Percentiles rank a stretch among this genome's conserved stretches.
Conservation (phyloP, 2,329 filamentous ascomycete genomes). For the Epichloe aotearoae region DNA sequence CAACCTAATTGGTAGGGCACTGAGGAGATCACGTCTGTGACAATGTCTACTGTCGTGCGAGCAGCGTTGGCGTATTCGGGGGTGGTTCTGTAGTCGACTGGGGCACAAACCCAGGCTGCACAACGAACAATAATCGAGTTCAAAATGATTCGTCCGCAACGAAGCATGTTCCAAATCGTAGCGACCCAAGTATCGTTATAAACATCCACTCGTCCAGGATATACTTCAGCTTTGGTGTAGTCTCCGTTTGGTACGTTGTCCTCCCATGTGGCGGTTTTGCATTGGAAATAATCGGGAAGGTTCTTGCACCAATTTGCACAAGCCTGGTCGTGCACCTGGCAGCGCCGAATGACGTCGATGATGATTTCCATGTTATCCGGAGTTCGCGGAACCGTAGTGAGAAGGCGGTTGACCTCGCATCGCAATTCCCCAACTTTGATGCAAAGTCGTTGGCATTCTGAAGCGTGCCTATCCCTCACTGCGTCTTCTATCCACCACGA, state of each 20-base stretch:
- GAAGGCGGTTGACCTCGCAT: conserved; percentile 36
- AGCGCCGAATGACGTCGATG: conserved; percentile 36
- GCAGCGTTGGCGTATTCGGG: conserved; percentile 46
- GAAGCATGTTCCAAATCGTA: conserved; percentile 42
- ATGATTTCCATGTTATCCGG: conserved; percentile 38
- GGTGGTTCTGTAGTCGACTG: conserved; percentile 49
- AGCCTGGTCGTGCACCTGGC: conserved; percentile 39
- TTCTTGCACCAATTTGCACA: conserved; percentile 36
- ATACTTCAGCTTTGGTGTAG: conserved; percentile 40
- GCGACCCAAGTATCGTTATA: conserved; percentile 46
- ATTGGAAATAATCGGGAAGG: conserved; percentile 37
- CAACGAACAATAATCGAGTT: conserved; percentile 44
- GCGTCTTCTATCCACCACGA: conserved; percentile 48
- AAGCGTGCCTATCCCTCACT: conserved; percentile 34
- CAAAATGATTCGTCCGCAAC: conserved; percentile 40
- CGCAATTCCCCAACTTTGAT: conserved; percentile 44
- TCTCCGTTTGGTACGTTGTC: conserved; percentile 38
- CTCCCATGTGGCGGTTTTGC: conserved; percentile 43
- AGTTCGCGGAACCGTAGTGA: conserved; percentile 32
- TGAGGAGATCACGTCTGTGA: conserved; percentile 46
- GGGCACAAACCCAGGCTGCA: conserved; percentile 45
- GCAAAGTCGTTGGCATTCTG: conserved; percentile 36
- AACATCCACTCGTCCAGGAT: conserved; percentile 45
- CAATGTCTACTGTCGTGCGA: conserved; percentile 35
- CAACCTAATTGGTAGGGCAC: conserved; percentile 51